Percentiles rank a stretch among this genome's conserved stretches.
phyloP scores from a whole-genome alignment of 257 asterid genomes.

The Anisodus tanguticus region DNA sequence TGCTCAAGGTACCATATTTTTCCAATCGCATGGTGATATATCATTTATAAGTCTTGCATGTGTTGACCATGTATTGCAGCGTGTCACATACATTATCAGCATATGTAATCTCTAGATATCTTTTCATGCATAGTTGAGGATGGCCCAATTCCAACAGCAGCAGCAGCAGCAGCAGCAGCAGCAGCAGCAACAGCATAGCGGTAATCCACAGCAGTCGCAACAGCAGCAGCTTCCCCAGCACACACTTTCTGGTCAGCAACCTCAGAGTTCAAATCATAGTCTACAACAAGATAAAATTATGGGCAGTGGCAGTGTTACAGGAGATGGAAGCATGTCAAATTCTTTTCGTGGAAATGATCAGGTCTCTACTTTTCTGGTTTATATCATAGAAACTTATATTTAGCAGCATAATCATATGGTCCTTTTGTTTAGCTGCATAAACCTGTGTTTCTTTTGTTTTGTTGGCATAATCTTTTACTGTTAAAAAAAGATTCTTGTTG shows the following conservation, averaged over 20 bases:
- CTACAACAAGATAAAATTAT: constrained; percentile 82
- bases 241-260: constrained; percentile 79
- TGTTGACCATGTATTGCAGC: constrained; percentile 13
- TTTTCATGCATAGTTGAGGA: constrained; percentile 58
- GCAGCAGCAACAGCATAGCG: constrained; percentile 48
- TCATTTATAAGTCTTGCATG: background rate
- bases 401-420: background rate
- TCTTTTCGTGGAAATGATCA: constrained; percentile 88
- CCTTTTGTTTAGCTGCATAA: background rate
- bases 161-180: constrained; percentile 56
- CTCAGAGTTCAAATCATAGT: constrained; percentile 82
- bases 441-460: background rate
- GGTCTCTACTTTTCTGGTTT: constrained; percentile 59
- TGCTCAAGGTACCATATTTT: constrained; percentile 65
- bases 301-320: constrained; percentile 69
- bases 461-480: background rate
- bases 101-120: background rate
- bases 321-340: constrained; percentile 90
- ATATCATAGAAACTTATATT: background rate
- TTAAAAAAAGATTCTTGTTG: background rate
- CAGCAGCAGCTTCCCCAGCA: constrained; percentile 83
- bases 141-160: constrained; percentile 72
- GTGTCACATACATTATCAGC: background rate
- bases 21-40: background rate
- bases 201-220: constrained; percentile 39